Base-by-base conservation (phyloP, 2,329 filamentous ascomycete genomes). In the Exophiala mesophila region DNA sequence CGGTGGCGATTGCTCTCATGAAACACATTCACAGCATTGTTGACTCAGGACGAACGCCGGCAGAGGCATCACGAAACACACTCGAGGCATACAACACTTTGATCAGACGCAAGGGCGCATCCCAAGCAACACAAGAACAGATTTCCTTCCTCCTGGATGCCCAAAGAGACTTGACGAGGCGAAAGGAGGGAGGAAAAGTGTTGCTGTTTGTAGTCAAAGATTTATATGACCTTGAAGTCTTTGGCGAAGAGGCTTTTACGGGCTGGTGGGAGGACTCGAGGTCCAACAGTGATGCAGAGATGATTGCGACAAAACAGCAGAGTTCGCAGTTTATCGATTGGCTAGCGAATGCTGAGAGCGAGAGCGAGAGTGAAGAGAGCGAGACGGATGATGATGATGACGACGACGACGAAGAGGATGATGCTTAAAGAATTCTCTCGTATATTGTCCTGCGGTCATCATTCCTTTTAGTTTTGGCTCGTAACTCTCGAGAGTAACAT, bases 191-290 rank as follows among this genome's bases (percentile, higher is more conserved):
- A 3, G 76, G 83, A 58, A 65, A 70, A 26, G 75, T 96, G 7
- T 74, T 97, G 23, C 75, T 89, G 3, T 86, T 82, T 28, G 70
- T 88, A 55, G 77, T 88, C 54, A 92, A 94, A 67, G 85, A 88
- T 63, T 71, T 97, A 38, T 94, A 94, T 60, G 80, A 85, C 53
- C 66, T 85, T 36, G 92, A 97, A 53, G 74, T 94, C 12, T 67
- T 96, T 1, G 88, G 95, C 60, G 88, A 95, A 58, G 89, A 96
- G 30, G 88, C 85, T 0, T 85, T 95, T 53, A 68, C 90, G 56
- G 76, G 77, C 35, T 98, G 92, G 92, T 97, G 89, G 89, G 77
- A 72, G 15, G 83, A 94, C 61, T 73, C 76, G 64, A 73, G 81
- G 57, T 82, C 83, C 4, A 74, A 67, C 17, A 80, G 80, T 41